Evolutionary conservation across 148 eudicot genomes (phyloP), one percentile per base, ranked within the genome.

Genomic region (Rhododendron ovatum): DNA sequence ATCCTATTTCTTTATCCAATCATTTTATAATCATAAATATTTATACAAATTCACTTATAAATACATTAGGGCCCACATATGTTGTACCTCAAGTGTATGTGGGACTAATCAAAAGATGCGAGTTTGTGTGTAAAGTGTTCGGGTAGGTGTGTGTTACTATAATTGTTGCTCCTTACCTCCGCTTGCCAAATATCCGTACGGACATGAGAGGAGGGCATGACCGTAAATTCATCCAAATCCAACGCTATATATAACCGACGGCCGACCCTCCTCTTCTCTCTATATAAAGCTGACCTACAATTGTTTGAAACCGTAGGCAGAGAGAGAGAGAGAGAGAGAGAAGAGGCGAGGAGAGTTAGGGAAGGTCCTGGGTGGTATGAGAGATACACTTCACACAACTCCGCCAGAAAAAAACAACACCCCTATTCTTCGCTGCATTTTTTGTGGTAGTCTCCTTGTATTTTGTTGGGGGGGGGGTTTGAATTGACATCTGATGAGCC

Each of bases 401-500:
- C 35, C 22, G 18, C 47, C 37, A n/a, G n/a, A 20, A 30, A 71
- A 55, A 55, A 55, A 18, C 24, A 51, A 51, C 1, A 0, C 47
- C 79, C 77, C 7, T 45, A 15, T 69, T 84, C 63, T 48, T 10
- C 79, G 4, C 41, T 33, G 37, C 80, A 84, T 51, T 84, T 43
- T 84, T 14, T 69, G 61, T 48, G 13, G 57, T 35, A 84, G 50
- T 26, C 1, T 35, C 13, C 11, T 55, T 33, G 75, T 61, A 3
- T 22, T 30, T n/a, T 57, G 43, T 50, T 65, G 79, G 35, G 18
- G 75, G 79, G 33, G 18, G 75, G 37, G 13, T 53, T 83, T 50
- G 39, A 78, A 74, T 80, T 73, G 71, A 24, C 24, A 37, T 88
- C 33, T 6, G 24, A 92, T 92, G 93, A 91, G 90, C 84, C 90